Evolutionary conservation across 2,329 filamentous ascomycete genomes (phyloP).

Genomic region (Escovopsis sp.): DNA sequence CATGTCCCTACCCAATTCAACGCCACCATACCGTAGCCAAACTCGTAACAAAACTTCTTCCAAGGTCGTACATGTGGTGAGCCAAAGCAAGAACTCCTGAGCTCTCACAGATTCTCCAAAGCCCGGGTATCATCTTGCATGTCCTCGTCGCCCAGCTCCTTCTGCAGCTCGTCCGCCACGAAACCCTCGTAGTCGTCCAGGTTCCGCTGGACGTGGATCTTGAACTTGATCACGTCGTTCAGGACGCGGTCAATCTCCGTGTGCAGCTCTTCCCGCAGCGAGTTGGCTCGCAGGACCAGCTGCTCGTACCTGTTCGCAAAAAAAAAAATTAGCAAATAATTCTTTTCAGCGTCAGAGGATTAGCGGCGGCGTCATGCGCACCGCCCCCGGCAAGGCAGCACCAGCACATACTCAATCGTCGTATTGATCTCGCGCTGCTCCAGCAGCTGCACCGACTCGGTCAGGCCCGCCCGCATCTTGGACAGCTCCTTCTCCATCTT

Average conservation of each 20-base stretch:
- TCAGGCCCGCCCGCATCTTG: slow-evolving; percentile 72
- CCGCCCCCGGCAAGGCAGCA: slow-evolving; percentile 8
- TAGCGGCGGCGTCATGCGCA: background rate
- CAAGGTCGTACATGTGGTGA: too few species aligned
- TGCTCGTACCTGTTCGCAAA: slow-evolving; percentile 62
- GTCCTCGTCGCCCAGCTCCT: slow-evolving; percentile 57
- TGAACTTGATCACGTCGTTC: slow-evolving; percentile 97
- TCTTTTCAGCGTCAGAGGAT: background rate
- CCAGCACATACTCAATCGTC: slow-evolving; percentile 68
- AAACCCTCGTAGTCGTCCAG: slow-evolving; percentile 91
- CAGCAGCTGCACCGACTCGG: slow-evolving; percentile 78
- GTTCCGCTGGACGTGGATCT: slow-evolving; percentile 86
- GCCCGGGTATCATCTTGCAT: slow-evolving; percentile 36
- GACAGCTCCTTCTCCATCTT: slow-evolving; percentile 98
- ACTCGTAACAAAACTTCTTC: too few species aligned
- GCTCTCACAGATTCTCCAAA: slow-evolving; percentile 16
- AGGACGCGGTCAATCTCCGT: slow-evolving; percentile 92
- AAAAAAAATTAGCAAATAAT: slow-evolving; percentile 1
- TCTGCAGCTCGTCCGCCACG: slow-evolving; percentile 84
- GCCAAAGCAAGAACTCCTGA: too few species aligned
- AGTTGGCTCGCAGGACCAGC: slow-evolving; percentile 66
- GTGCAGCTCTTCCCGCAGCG: slow-evolving; percentile 91
- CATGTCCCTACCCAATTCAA: too few species aligned
- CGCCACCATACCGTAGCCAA: too few species aligned
- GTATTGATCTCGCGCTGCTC: slow-evolving; percentile 94